phyloP scores from a whole-genome alignment of 306 rosid genomes.

The Lathyrus sativus region DNA sequence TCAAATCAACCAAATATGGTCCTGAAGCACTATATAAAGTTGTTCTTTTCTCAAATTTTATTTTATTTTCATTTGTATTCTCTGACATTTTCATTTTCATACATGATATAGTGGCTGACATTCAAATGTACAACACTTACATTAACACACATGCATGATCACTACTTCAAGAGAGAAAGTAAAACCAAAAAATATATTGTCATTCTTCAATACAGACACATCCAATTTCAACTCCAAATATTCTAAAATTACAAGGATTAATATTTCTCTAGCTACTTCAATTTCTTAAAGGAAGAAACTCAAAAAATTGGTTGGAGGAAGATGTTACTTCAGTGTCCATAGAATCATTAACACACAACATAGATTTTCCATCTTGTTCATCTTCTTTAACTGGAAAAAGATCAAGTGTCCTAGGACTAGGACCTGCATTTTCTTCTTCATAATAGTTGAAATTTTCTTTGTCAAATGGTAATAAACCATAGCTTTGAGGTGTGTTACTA shows the following conservation, averaged over 20 bases:
- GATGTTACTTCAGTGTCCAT: conserved; percentile 24
- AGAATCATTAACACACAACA: no score
- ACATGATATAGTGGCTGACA: no score
- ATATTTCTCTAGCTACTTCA: conserved; percentile 6
- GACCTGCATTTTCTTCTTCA: conserved; percentile 33
- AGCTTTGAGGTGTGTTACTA: conserved; percentile 27
- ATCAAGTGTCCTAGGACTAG: conserved; percentile 48
- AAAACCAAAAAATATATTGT: no score
- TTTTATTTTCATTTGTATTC: no score
- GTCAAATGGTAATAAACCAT: conserved; percentile 24
- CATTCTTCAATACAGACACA: no score
- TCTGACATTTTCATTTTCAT: no score
- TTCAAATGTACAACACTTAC: no score
- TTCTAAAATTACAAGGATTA: neutral
- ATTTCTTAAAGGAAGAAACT: conserved; percentile 60
- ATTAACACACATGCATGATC: no score
- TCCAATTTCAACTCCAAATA: neutral
- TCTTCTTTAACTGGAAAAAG: conserved; percentile 59
- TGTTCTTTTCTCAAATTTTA: no score
- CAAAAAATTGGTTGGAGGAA: conserved; percentile 46
- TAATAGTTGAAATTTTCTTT: conserved; percentile 34
- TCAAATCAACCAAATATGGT: no score
- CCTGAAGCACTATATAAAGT: no score
- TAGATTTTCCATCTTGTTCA: conserved; percentile 36
- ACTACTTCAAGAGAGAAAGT: no score